Evolutionary conservation across 352 stramenopile species (phyloP), one percentile per base, ranked within the genome.

Genomic region (Saprolegnia parasitica): DNA sequence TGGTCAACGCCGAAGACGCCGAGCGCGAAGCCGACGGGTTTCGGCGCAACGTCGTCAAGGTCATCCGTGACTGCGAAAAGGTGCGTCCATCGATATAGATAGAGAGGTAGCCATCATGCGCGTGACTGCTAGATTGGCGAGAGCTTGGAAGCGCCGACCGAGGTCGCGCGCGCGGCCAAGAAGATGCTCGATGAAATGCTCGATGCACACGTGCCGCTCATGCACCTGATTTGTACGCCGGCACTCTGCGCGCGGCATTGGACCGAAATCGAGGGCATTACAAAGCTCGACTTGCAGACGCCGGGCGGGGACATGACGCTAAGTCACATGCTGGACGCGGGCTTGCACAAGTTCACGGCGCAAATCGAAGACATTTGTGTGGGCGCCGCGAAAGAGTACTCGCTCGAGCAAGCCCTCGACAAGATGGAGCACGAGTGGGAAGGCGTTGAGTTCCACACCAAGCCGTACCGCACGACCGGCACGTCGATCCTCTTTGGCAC

Each of bases 351-450:
- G 47, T 92, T 96, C 71, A 95, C 84, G 0, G 77, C 71, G 20
- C 78, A 86, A 29, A 97, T 98, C 45, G 92, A 98, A 72, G 88
- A 96, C 70, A 96, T 97, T 0, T 97, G 89, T 50, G 89, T 98
- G 37, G 94, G 89, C 71, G 94, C 93, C 0, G 96, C 92, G 2
- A 98, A 98, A 67, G 93, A 98, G 72, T 98, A 91, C 61, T 93
- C 89, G 1, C 79, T 98, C 9, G 91, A 98, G 68, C 95, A 97
- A 65, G 82, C 80, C 0, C 79, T 98, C 0, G 89, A 97, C 63
- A 92, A 91, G 68, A 98, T 98, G 95, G 88, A 95, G 71, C 81
- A 78, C 24, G 93, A 98, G 74, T 98, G 94, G 93, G 74, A 88
- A 40, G 82, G 79, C 37, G 80, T 98, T 56, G 91, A 93, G 65